Evolutionary conservation across 129 eudicot genomes (phyloP).

Genomic region (Centaurea solstitialis): DNA sequence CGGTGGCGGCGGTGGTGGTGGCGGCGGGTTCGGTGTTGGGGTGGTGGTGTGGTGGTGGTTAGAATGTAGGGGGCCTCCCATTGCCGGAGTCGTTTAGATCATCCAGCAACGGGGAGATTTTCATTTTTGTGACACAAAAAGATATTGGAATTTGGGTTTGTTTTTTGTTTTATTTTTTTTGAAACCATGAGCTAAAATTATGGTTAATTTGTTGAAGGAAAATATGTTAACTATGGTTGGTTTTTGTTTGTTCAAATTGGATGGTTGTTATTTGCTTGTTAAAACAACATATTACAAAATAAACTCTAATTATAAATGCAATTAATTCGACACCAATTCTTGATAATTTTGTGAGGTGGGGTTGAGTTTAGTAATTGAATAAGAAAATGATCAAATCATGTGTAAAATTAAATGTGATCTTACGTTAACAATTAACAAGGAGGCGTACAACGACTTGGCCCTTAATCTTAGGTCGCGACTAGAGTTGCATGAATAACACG

Average conservation of each 20-base stretch:
- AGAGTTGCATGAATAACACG: too few relatives aligned
- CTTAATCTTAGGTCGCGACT: too few relatives aligned
- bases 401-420: too few relatives aligned
- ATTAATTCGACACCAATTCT: too few relatives aligned
- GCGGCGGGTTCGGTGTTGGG: not conserved
- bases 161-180: not conserved
- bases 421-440: too few relatives aligned
- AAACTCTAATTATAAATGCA: too few relatives aligned
- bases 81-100: not conserved
- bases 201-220: not conserved
- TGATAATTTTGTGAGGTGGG: too few relatives aligned
- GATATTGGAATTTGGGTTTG: not conserved
- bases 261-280: not conserved
- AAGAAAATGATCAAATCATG: too few relatives aligned
- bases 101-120: conserved; percentile 2
- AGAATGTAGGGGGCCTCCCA: not conserved
- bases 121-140: not conserved
- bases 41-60: not conserved
- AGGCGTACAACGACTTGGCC: too few relatives aligned
- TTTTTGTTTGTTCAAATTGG: not conserved
- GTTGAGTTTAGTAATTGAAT: too few relatives aligned
- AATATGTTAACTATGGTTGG: not conserved
- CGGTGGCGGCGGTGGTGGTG: not conserved
- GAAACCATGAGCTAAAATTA: not conserved
- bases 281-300: not conserved